Evolutionary conservation across 179 eudicot species (phyloP), one percentile per base, ranked within the genome.

Genomic region (Silene noctiflora): DNA sequence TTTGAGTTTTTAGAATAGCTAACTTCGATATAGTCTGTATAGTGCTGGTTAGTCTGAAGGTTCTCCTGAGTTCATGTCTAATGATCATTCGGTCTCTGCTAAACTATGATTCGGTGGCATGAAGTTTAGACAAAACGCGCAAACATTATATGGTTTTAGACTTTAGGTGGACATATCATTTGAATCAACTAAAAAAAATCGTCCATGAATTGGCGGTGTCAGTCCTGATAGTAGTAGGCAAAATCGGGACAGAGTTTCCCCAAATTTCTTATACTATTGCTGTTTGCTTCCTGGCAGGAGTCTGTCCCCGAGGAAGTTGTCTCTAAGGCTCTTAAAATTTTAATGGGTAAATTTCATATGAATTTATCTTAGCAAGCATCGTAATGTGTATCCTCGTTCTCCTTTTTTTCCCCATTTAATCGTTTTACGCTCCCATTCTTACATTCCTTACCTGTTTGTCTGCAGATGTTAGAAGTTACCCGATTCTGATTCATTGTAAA

Each of bases 401-500:
- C 16, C 17, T 19, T 5, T 46, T 4, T 8, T 19, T 8, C 6
- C 29, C 44, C 3, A 31, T 56, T 4, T 29, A 46, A 46, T 25
- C 67, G 13, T 29, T 42, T 14, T n/a, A 24, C 55, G 21, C 67
- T n/a, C 27, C 3, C 19, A 21, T 73, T 16, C 63, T 55, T 29
- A 73, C 13, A 2, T 19, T 61, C 33, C 5, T 46, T 51, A n/a
- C 31, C 62, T 60, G 51, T 77, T 71, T 19, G 61, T 22, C 66
- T 80, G 82, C 89, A 93, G 97, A 93, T 88, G 86, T 83, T 72
- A 85, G 88, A 75, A 91, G 86, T 74, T 89, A 84, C 56, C 97
- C 97, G 11, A 79, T 89, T 48, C 79, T 93, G 69, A 89, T 93
- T 69, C 97, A 93, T 75, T 93, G 97, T 89, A 93, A 88, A 70